Conservation (phyloP, 306 rosid genomes). For the Lupinus albus region DNA sequence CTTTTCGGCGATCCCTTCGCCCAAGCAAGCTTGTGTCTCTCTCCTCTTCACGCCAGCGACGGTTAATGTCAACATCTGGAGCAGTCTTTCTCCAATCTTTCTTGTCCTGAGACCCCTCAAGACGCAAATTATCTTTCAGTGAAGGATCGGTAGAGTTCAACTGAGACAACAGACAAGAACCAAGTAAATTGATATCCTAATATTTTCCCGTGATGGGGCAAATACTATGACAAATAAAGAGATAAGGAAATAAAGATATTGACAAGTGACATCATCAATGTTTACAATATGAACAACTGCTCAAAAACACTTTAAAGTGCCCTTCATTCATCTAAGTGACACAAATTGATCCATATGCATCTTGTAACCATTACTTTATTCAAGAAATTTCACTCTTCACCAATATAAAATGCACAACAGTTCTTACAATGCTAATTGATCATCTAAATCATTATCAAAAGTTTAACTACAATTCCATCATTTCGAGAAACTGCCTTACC, state of each 20-base stretch:
- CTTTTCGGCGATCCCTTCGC: slow-evolving; percentile 72
- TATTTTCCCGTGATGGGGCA: slow-evolving; percentile 14
- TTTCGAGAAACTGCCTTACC: not conserved
- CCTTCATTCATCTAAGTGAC: too few relatives aligned
- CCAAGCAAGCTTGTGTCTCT: slow-evolving; percentile 75
- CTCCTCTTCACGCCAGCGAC: slow-evolving; percentile 88
- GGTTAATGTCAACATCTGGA: slow-evolving; percentile 59
- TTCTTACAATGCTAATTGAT: slow-evolving; percentile 25
- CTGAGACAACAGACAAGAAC: slow-evolving; percentile 46
- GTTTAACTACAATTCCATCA: not conserved
- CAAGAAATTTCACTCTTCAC: too few relatives aligned
- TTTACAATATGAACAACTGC: not conserved
- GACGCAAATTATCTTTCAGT: slow-evolving; percentile 63
- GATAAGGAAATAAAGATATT: not conserved
- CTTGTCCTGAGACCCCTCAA: slow-evolving; percentile 70
- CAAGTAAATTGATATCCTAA: slow-evolving; percentile 41
- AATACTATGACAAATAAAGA: slow-evolving; percentile 5
- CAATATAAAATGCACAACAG: not conserved
- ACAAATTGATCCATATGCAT: too few relatives aligned
- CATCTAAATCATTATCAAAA: slow-evolving; percentile 24
- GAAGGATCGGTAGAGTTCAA: slow-evolving; percentile 58
- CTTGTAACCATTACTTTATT: not conserved
- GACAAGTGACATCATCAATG: not conserved
- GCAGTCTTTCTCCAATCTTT: slow-evolving; percentile 65
- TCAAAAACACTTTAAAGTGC: not conserved